phyloP scores from a whole-genome alignment of 2,329 filamentous ascomycete genomes.

The Cylindrodendrum hubeiense region DNA sequence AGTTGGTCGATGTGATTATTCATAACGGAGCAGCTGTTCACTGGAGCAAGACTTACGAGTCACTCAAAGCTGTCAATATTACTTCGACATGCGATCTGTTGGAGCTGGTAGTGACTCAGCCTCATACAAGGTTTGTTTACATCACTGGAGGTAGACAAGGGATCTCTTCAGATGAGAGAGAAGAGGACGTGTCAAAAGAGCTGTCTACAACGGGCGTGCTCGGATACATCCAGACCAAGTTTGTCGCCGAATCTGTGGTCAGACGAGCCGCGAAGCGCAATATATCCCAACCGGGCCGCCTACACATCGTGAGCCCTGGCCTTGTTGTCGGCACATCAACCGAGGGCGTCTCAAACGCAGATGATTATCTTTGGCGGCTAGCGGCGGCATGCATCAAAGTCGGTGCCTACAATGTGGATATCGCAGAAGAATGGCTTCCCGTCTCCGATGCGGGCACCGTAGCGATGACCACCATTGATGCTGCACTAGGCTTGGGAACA shows the following conservation, averaged over 20 bases:
- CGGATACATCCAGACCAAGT: constrained; percentile 40
- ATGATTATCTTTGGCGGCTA: constrained; percentile 39
- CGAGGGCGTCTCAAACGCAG: constrained; percentile 35
- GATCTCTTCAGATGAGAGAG: no score
- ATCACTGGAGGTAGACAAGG: no score
- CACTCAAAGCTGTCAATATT: no score
- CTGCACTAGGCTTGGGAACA: no score
- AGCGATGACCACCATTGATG: constrained; percentile 20
- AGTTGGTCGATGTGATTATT: no score
- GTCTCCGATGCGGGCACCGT: constrained; percentile 24
- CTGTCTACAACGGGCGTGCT: no score
- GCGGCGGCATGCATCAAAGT: constrained; percentile 25
- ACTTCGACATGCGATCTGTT: no score
- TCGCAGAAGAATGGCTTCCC: constrained; percentile 14
- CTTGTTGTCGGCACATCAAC: constrained; percentile 38
- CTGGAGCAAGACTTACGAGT: no score
- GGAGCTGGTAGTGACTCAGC: no score
- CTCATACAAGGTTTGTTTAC: no score
- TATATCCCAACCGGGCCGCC: not conserved
- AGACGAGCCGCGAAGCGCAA: constrained; percentile 29
- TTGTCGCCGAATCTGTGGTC: constrained; percentile 37
- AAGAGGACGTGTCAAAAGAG: no score
- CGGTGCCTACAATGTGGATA: constrained; percentile 27
- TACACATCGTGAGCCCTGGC: constrained; percentile 6
- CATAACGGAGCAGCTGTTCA: no score